phyloP scores from a whole-genome alignment of 306 rosid genomes.

The Dalbergia cochinchinensis region DNA sequence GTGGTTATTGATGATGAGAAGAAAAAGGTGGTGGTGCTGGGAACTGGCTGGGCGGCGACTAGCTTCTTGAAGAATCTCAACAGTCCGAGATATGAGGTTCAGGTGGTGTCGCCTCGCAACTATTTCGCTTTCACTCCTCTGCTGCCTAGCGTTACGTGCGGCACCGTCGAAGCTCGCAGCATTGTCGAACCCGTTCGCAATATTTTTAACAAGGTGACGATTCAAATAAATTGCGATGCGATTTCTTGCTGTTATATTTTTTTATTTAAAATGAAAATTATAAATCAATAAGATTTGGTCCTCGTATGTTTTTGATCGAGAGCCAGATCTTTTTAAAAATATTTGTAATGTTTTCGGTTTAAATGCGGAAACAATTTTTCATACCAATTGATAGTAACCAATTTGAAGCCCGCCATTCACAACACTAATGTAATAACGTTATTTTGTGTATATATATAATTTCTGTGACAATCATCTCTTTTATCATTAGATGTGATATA shows the following conservation, averaged over 20 bases:
- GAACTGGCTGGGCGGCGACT: slow-evolving; percentile 99
- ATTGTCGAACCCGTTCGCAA: slow-evolving; percentile 92
- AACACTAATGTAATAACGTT: too few relatives aligned
- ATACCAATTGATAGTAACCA: not conserved
- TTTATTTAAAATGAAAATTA: not conserved
- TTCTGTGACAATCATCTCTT: too few relatives aligned
- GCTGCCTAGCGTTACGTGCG: slow-evolving; percentile 94
- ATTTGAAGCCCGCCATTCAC: not conserved
- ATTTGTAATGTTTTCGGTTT: not conserved
- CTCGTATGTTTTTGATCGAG: not conserved
- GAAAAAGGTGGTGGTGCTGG: slow-evolving; percentile 91
- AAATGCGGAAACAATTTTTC: not conserved
- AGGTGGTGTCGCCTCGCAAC: slow-evolving; percentile 90
- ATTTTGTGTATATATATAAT: too few relatives aligned
- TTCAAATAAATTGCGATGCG: not conserved
- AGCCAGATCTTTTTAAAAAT: not conserved
- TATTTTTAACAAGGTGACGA: slow-evolving; percentile 71
- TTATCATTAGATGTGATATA: too few relatives aligned
- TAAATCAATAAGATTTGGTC: not conserved
- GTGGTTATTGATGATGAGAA: slow-evolving; percentile 48
- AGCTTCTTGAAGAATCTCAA: slow-evolving; percentile 84
- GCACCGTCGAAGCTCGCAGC: slow-evolving; percentile 95
- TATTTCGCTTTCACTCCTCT: slow-evolving; percentile 94
- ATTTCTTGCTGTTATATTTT: too few relatives aligned
- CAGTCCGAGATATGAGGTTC: slow-evolving; percentile 75